Percentiles rank a stretch among this genome's conserved stretches.
These are phyloP conservation scores for Neofusicoccum ribis DNA, from an alignment of 2,329 filamentous ascomycete species.

Conservation along the genomic window DNA sequence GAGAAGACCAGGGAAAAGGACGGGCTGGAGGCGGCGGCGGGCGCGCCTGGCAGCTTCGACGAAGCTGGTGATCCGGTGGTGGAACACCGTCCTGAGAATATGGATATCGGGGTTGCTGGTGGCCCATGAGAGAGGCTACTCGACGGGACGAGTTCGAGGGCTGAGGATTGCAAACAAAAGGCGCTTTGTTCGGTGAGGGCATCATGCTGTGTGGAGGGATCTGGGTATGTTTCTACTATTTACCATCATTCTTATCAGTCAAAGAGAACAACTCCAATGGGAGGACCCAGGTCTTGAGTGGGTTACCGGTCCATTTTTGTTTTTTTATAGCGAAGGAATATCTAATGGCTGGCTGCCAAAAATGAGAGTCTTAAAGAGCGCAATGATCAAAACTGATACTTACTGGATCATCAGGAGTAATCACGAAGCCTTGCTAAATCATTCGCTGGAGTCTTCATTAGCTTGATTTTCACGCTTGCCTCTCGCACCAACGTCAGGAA, in stretches of 20 bases:
- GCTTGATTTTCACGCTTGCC: too few species aligned
- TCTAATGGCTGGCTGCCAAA: conserved; percentile 1
- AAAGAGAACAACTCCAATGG: not conserved
- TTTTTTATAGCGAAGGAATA: not conserved
- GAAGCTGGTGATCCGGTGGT: not conserved
- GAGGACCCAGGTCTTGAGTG: not conserved
- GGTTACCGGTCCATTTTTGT: not conserved
- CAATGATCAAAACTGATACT: not conserved
- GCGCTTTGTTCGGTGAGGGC: not conserved
- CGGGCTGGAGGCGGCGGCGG: not conserved
- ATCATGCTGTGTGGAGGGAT: not conserved
- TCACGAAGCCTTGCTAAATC: too few species aligned
- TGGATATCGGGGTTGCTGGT: conserved; percentile 5
- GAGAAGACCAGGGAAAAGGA: conserved; percentile 1
- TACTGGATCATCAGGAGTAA: not conserved
- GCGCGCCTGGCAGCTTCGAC: not conserved
- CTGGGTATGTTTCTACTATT: not conserved
- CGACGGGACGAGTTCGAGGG: not conserved
- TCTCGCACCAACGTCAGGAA: too few species aligned
- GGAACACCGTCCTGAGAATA: not conserved
- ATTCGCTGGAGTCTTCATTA: too few species aligned
- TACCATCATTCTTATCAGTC: not conserved
- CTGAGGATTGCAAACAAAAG: not conserved
- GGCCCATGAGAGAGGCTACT: not conserved
- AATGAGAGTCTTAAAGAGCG: not conserved